Percentiles rank a stretch among this genome's conserved stretches.
Evolutionary conservation across 2,329 filamentous ascomycete genomes (phyloP).

Genomic region (Fusarium sp.): DNA sequence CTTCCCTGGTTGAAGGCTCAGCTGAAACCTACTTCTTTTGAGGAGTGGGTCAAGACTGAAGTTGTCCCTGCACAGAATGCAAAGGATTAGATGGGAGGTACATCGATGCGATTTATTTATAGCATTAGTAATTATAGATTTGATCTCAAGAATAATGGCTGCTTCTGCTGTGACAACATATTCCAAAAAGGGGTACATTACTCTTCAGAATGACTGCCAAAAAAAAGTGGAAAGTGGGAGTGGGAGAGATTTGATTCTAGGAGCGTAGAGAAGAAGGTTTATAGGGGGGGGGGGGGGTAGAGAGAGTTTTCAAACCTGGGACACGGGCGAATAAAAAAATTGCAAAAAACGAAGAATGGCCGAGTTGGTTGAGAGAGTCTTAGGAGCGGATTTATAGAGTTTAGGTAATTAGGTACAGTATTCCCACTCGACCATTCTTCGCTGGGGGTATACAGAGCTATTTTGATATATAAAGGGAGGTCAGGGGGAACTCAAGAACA

Average conservation of each 20-base stretch:
- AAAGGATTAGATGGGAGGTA: background rate
- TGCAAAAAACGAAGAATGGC: background rate
- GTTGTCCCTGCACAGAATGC: conserved; percentile 11
- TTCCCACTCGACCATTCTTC: background rate
- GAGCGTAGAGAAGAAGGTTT: background rate
- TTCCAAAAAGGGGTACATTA: no score
- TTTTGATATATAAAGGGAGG: background rate
- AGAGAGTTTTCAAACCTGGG: no score
- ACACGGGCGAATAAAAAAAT: no score
- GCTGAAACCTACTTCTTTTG: conserved; percentile 42
- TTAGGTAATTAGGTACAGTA: background rate
- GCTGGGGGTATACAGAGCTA: background rate
- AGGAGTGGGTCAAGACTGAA: conserved; percentile 36
- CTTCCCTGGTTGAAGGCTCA: conserved; percentile 35
- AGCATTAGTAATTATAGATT: background rate
- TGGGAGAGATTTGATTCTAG: background rate
- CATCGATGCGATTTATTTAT: background rate
- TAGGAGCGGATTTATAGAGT: background rate
- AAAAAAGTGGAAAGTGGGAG: background rate
- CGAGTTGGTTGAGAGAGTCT: background rate
- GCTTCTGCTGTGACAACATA: no score
- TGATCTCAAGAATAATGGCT: no score
- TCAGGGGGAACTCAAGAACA: background rate
- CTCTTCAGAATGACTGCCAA: background rate
- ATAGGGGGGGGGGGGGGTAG: background rate